phyloP scores from a whole-genome alignment of 2,329 filamentous ascomycete genomes.

The Alternaria triticina region DNA sequence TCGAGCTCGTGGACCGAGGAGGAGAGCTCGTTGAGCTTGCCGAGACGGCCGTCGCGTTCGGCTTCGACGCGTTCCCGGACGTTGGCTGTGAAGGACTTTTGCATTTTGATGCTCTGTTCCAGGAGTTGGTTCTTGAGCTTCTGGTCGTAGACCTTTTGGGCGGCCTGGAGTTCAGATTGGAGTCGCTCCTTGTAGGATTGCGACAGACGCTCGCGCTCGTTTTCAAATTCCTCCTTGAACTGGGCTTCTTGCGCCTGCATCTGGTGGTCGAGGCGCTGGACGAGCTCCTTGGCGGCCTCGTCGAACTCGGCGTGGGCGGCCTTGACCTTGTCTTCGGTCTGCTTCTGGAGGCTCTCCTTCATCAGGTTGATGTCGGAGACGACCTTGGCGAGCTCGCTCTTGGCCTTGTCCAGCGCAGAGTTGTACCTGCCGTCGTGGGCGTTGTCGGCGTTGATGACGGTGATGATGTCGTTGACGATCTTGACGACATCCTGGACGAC shows the following conservation, averaged over 20 bases:
- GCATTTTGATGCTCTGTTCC: conserved; percentile 88
- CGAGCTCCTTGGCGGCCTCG: conserved; percentile 82
- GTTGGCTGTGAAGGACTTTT: conserved; percentile 80
- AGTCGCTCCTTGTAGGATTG: conserved; percentile 81
- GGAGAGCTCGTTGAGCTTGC: conserved; percentile 82
- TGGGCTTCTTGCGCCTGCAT: conserved; percentile 80
- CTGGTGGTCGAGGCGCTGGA: conserved; percentile 82
- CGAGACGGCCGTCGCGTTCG: conserved; percentile 85
- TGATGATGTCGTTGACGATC: conserved; percentile 95
- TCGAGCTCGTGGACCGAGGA: conserved; percentile 82
- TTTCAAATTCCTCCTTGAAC: conserved; percentile 87
- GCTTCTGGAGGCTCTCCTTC: conserved; percentile 71
- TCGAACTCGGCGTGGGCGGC: conserved; percentile 80
- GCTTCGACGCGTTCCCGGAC: conserved; percentile 83
- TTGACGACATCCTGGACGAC: conserved; percentile 92
- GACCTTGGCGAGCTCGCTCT: conserved; percentile 79
- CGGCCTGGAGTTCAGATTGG: conserved; percentile 77
- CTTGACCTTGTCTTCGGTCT: conserved; percentile 77
- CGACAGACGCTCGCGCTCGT: conserved; percentile 81
- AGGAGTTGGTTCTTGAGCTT: conserved; percentile 83
- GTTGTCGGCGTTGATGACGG: conserved; percentile 87
- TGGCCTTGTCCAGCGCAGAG: conserved; percentile 81
- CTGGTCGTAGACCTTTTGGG: conserved; percentile 81
- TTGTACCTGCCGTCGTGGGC: conserved; percentile 75
- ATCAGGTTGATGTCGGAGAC: conserved; percentile 78